Percentiles rank a stretch among this genome's conserved stretches.
Conservation (phyloP, 345 rosid genomes). For the Pugionium cornutum region DNA sequence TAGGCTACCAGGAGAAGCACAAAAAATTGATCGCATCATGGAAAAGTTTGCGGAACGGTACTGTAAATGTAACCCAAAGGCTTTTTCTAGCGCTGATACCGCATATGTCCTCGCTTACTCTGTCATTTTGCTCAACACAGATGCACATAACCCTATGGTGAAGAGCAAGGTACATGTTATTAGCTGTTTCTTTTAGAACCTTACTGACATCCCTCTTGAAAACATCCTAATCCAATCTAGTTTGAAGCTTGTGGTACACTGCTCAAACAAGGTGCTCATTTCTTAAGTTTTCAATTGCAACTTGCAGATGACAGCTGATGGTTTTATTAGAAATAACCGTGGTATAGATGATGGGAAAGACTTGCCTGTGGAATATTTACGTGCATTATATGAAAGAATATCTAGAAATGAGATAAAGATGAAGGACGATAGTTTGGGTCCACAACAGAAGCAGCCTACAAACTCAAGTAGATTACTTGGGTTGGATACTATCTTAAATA, state of each 20-base stretch:
- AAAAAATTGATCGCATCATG: conserved; percentile 98
- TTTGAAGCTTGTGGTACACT: conserved; percentile 31
- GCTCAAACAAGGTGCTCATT: conserved; percentile 16
- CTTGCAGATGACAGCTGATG: conserved; percentile 97
- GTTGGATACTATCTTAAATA: conserved; percentile 89
- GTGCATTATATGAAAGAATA: conserved; percentile 89
- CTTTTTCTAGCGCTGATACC: conserved; percentile 92
- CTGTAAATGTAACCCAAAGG: conserved; percentile 96
- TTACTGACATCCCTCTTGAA: conserved; percentile 6
- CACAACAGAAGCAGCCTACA: conserved; percentile 76
- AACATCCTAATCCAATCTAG: conserved; percentile 28
- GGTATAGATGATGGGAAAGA: conserved; percentile 99
- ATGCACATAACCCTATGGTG: conserved; percentile 97
- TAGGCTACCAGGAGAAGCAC: conserved; percentile 99
- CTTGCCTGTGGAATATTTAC: conserved; percentile 85
- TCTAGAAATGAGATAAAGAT: conserved; percentile 96
- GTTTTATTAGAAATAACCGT: conserved; percentile 91
- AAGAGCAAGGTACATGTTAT: conserved; percentile 78
- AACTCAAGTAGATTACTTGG: conserved; percentile 83
- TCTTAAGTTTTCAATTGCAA: conserved; percentile 30
- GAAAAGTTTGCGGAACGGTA: conserved; percentile 97
- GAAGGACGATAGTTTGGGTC: conserved; percentile 85
- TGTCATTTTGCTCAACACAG: conserved; percentile 94
- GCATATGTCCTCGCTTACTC: conserved; percentile 99
- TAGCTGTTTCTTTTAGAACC: conserved; percentile 16